Evolutionary conservation across 495 filamentous ascomycete genomes (phyloP), one percentile per base, ranked within the genome.

Genomic region (Diplogelasinospora grovesii): DNA sequence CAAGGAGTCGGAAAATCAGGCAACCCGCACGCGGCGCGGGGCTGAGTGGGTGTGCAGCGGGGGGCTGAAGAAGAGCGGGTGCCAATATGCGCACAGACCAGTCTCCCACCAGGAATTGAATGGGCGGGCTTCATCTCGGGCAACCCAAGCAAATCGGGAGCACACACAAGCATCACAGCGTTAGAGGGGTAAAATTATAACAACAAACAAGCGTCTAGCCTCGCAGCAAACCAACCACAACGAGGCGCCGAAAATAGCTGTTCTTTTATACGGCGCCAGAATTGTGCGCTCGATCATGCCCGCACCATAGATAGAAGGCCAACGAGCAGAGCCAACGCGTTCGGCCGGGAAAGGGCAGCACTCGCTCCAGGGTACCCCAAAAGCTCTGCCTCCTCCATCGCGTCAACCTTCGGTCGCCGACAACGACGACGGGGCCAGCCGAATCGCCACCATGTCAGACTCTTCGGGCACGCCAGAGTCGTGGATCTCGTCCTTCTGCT

Each of bases 401-500:
- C 33, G 22, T 31, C 37, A 35, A 11, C 43, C 30, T 15, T 24
- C 36, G 21, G 38, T 32, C 18, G 23, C 26, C 36, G 35, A 23
- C 23, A 16, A 20, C 24, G 18, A 16, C 8, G 34, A 14, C 4
- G n/a, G n/a, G n/a, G 16, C 28, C 23, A 9, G 22, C 14, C 3
- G 8, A 28, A 41, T 29, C 10, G 11, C 19, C 41, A 46, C 8
- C 19, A 77, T 77, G 73, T 77, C 73, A 51, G 79, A 85, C 45
- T 89, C 86, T 3, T 90, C 88, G 36, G 85, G 82, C 43, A 79
- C 85, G 3, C 84, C 85, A 50, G 89, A 95, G 66, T 92, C 86
- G 28, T 98, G 92, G 92, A 97, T 98, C 68, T 83, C 85, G 39
- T 90, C 88, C 34, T 98, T 95, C 63, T 98, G 92, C 69, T 86